Evolutionary conservation across 805 yeast genomes (phyloP).

Genomic region (Cyberlindnera nakhonratchasimensis): DNA sequence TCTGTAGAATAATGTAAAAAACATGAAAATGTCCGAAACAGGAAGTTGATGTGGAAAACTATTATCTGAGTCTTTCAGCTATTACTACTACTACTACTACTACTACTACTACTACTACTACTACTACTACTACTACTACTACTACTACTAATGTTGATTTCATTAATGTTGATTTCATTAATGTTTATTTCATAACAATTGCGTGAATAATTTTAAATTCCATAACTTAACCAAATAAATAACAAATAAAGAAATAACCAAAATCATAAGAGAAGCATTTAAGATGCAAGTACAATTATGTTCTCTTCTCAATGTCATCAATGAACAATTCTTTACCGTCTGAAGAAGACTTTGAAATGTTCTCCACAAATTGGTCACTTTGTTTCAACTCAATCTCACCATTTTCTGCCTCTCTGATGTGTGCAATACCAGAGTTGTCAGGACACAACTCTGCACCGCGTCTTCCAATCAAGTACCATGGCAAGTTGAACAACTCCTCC

Average conservation of each 20-base stretch:
- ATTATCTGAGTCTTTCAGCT: neutral
- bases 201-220: neutral
- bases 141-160: too few species aligned
- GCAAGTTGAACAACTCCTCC: constrained; percentile 38
- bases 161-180: too few species aligned
- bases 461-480: constrained; percentile 58
- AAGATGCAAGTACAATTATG: neutral
- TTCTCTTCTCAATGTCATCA: constrained; percentile 4
- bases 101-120: too few species aligned
- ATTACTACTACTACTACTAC: neutral
- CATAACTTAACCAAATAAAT: neutral
- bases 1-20: neutral
- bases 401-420: constrained; percentile 15
- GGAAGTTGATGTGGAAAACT: neutral
- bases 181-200: neutral
- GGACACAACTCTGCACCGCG: constrained; percentile 50
- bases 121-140: too few species aligned
- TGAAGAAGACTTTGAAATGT: constrained; percentile 6
- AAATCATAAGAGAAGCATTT: neutral
- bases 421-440: constrained; percentile 41
- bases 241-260: neutral
- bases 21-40: neutral
- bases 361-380: constrained; percentile 16
- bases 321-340: constrained; percentile 4
- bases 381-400: constrained; percentile 18